Evolutionary conservation across 2,329 filamentous ascomycete species (phyloP).

Genomic region (Aaosphaeria arxii): DNA sequence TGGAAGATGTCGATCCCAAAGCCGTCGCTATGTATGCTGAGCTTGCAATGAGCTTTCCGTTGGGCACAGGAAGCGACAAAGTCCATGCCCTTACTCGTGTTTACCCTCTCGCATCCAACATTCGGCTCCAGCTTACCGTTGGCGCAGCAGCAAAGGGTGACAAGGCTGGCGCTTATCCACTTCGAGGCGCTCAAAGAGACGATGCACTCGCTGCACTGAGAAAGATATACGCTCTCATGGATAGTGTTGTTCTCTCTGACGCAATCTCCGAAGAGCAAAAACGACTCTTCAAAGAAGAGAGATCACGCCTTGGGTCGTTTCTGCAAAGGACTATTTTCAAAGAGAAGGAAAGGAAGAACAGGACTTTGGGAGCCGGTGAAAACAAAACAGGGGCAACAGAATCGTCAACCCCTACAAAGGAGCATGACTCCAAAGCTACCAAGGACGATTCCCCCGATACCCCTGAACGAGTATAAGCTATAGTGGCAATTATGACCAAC

Average conservation of each 20-base stretch:
- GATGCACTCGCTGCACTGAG: slow-evolving; percentile 25
- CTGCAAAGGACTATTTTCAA: slow-evolving; percentile 12
- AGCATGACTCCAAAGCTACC: no score
- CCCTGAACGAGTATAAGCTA: no score
- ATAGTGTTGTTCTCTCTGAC: slow-evolving; percentile 27
- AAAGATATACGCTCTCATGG: slow-evolving; percentile 27
- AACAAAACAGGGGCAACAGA: no score
- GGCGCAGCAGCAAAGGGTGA: slow-evolving; percentile 10
- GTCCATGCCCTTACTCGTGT: slow-evolving; percentile 26
- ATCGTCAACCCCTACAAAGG: no score
- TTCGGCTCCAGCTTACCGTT: slow-evolving; percentile 29
- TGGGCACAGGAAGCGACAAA: slow-evolving; percentile 26
- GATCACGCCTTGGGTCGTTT: slow-evolving; percentile 23
- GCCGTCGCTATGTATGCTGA: slow-evolving; percentile 28
- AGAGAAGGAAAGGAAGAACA: background rate
- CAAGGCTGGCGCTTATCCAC: slow-evolving; percentile 8
- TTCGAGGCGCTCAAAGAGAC: slow-evolving; percentile 16
- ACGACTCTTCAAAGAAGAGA: slow-evolving; percentile 20
- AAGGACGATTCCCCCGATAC: no score
- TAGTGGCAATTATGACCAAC: no score
- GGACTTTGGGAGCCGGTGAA: no score
- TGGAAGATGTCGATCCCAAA: slow-evolving; percentile 30
- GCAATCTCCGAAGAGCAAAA: slow-evolving; percentile 28
- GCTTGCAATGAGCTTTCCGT: slow-evolving; percentile 23
- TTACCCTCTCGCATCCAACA: slow-evolving; percentile 19